These are phyloP conservation scores for Pichia sp. DNA, from an alignment of 1,139 yeast genomes.

Conservation along the genomic window DNA sequence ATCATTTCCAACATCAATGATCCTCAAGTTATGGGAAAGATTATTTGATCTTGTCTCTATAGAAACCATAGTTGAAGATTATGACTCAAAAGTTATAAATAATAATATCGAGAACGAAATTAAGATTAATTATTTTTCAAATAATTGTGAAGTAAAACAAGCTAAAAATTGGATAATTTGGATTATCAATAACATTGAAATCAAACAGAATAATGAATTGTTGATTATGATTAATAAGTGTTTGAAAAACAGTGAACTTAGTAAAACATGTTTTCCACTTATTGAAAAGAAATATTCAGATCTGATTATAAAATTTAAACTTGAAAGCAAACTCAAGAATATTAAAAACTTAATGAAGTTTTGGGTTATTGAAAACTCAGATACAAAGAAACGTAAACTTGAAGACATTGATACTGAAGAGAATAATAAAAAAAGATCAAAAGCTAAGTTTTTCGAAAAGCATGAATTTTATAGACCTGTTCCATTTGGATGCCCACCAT, in stretches of 20 bases:
- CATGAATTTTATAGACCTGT: conserved; percentile 37
- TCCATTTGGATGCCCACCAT: conserved; percentile 38
- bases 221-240: background rate
- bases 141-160: conserved; percentile 8
- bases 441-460: conserved; percentile 26
- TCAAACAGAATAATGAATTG: conserved; percentile 2
- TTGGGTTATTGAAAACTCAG: conserved; percentile 14
- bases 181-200: conserved; percentile 10
- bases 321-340: conserved; percentile 5
- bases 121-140: conserved; percentile 6
- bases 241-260: conserved; percentile 4
- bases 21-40: conserved; percentile 13
- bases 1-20: conserved; percentile 23
- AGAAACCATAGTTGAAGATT: conserved; percentile 3
- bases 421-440: background rate
- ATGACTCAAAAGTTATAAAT: conserved; percentile 4
- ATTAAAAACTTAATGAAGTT: conserved; percentile 16
- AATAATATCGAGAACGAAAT: background rate
- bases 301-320: background rate
- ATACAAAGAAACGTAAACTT: background rate
- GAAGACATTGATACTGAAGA: conserved; percentile 1
- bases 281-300: background rate
- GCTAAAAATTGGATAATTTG: conserved; percentile 11
- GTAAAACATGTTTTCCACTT: conserved; percentile 5
- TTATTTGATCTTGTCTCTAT: conserved; percentile 13